Percentiles rank a stretch among this genome's conserved stretches.
Conservation (phyloP, 192 early-diverging fungal species). For the Pilaira anomala region DNA sequence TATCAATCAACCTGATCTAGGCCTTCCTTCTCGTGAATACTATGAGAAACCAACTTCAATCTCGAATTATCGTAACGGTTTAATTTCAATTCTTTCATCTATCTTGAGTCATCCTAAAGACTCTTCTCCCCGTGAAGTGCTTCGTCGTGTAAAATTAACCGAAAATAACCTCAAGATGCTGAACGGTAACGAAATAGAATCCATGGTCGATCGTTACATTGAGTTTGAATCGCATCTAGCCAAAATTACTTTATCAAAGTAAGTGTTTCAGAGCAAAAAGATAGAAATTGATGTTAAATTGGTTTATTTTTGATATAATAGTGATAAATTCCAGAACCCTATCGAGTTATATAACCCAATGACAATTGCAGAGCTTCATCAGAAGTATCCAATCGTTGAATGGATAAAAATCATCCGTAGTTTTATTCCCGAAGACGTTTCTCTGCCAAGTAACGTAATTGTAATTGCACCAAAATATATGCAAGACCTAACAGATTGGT, state of each 20-base stretch:
- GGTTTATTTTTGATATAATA: slow-evolving; percentile 18
- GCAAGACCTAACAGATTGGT: slow-evolving; percentile 36
- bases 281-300: background rate
- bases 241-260: slow-evolving; percentile 36
- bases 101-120: background rate
- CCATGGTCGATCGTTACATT: slow-evolving; percentile 48
- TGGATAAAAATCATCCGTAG: slow-evolving; percentile 40
- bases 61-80: slow-evolving; percentile 35
- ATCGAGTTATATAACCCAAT: slow-evolving; percentile 50
- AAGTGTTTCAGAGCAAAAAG: background rate
- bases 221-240: slow-evolving; percentile 58
- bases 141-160: background rate
- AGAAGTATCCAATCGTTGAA: slow-evolving; percentile 36
- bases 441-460: slow-evolving; percentile 42
- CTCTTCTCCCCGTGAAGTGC: background rate
- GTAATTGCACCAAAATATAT: slow-evolving; percentile 47
- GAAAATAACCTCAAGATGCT: background rate
- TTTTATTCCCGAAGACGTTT: slow-evolving; percentile 16
- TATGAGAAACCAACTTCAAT: slow-evolving; percentile 52
- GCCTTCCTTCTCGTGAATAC: slow-evolving; percentile 62
- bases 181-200: background rate
- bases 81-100: slow-evolving; percentile 41
- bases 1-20: slow-evolving; percentile 52
- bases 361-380: slow-evolving; percentile 32
- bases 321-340: slow-evolving; percentile 46